Evolutionary conservation across 768 basidiomycete species (phyloP).

Genomic region (Cubamyces lactineus): DNA sequence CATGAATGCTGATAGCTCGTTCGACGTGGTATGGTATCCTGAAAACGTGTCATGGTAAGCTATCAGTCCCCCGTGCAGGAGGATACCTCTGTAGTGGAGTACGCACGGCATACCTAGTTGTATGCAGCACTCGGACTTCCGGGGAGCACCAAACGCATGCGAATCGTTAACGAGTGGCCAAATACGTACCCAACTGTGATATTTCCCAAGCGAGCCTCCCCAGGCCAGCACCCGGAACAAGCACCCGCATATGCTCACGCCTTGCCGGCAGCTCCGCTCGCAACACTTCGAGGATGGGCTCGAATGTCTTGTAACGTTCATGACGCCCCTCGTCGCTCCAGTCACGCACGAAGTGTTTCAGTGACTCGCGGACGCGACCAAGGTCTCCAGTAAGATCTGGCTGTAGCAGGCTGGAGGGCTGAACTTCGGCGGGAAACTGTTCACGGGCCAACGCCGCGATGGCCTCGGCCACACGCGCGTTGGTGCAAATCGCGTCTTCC

Average conservation of each 20-base stretch:
- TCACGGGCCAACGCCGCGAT: constrained; percentile 44
- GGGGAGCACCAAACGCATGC: neutral
- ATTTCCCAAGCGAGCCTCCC: constrained; percentile 73
- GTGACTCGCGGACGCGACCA: constrained; percentile 54
- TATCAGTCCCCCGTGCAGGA: neutral
- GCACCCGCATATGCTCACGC: constrained; percentile 44
- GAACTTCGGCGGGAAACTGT: constrained; percentile 31
- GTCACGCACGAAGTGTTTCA: constrained; percentile 73
- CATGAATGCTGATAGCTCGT: constrained; percentile 71
- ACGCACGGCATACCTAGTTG: no score
- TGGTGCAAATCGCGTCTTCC: constrained; percentile 34
- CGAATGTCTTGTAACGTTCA: constrained; percentile 60
- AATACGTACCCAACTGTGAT: constrained; percentile 53
- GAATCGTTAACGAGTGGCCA: no score
- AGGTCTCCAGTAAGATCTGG: constrained; percentile 40
- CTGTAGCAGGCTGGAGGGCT: neutral
- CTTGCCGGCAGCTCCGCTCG: constrained; percentile 29
- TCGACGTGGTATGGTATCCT: constrained; percentile 60
- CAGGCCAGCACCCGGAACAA: constrained; percentile 68
- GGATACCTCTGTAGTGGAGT: neutral
- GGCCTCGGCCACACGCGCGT: constrained; percentile 42
- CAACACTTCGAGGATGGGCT: constrained; percentile 58
- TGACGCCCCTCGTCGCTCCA: constrained; percentile 62
- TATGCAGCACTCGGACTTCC: constrained; percentile 5
- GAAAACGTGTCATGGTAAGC: neutral